Evolutionary conservation across 805 yeast species (phyloP).

Genomic region (Metschnikowia anglica): DNA sequence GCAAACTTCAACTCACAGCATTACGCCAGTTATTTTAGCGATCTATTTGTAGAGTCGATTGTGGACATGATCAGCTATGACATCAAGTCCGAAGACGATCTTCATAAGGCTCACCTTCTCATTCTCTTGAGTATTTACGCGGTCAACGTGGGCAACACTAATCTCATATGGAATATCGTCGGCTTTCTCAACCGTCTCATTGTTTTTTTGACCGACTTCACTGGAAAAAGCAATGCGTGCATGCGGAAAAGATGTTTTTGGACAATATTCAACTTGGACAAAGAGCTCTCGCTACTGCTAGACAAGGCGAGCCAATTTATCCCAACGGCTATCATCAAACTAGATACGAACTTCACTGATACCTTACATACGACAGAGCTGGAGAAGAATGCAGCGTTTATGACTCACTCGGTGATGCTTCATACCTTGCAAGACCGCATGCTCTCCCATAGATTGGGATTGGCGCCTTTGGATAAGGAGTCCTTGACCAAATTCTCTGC

Average conservation of each 20-base stretch:
- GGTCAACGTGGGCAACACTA: constrained; percentile 28
- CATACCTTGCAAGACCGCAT: constrained; percentile 29
- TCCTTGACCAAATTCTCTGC: constrained; percentile 25
- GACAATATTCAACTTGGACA: constrained; percentile 40
- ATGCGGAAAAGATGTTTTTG: constrained; percentile 30
- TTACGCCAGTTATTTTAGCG: constrained; percentile 33
- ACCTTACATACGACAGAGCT: constrained; percentile 26
- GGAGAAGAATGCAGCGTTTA: constrained; percentile 19
- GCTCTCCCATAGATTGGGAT: constrained; percentile 21
- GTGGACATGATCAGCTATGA: constrained; percentile 35
- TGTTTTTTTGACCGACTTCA: constrained; percentile 18
- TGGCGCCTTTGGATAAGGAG: constrained; percentile 7
- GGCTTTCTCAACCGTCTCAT: constrained; percentile 34
- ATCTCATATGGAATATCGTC: constrained; percentile 34
- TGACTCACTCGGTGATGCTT: constrained; percentile 26
- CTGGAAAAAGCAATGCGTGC: constrained; percentile 7
- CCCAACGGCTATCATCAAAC: constrained; percentile 21
- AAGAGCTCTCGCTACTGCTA: constrained; percentile 36
- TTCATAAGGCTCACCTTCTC: constrained; percentile 31
- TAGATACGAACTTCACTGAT: constrained; percentile 18
- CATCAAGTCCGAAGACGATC: constrained; percentile 25
- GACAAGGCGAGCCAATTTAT: constrained; percentile 39
- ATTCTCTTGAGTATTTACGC: constrained; percentile 34
- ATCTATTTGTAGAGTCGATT: constrained; percentile 32
- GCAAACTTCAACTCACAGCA: constrained; percentile 23